Base-by-base conservation (phyloP, 768 basidiomycete species). In the Calocybe cyanea region DNA sequence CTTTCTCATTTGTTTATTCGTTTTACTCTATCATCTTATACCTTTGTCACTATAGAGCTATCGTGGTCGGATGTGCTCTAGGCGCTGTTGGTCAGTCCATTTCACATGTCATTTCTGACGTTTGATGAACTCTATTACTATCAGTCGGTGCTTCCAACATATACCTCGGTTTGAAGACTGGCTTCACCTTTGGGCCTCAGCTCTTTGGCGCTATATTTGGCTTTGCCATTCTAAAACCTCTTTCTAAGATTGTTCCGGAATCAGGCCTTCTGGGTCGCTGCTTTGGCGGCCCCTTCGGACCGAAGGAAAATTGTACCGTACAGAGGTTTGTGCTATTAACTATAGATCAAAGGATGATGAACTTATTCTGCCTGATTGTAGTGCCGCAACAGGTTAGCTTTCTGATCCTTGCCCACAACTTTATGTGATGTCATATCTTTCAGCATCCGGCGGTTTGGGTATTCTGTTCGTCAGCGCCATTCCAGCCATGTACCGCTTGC, bases 111-210 rank as follows among this genome's bases (percentile, higher is more conserved):
- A 18, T 43, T 2, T 28, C 17, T 6, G n/a, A 4, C 8, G 17
- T 19, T 8, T 36, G 19, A 31, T n/a, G 21, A 36, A 23, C 42
- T 8, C 19, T 15, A 13, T 36, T 15, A 11, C 36, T 21, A 13
- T 17, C 31, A 58, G 76, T 83, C 20, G 73, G 76, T 38, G 77
- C 81, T 10, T 78, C 77, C 38, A 81, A 81, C 59, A 77, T 85
- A 48, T 83, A 85, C 59, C 76, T 83, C 17, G 80, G 83, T 31
- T 61, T 84, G 47, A 83, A 85, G 65, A 83, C 82, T 1, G 82
- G 81, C 18, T 81, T 80, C 58, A 81, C 78, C 2, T 82, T 83
- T 58, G 81, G 80, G 23, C 75, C 79, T 23, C 77, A 78, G 45
- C 63, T 81, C 7, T 83, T 83, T 49, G 81, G 80, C 49, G 69